A percentile compares a stretch with the other conserved stretches of the same genome.
Conservation (phyloP, 2,329 filamentous ascomycete species). For the Botryotinia globosa region DNA sequence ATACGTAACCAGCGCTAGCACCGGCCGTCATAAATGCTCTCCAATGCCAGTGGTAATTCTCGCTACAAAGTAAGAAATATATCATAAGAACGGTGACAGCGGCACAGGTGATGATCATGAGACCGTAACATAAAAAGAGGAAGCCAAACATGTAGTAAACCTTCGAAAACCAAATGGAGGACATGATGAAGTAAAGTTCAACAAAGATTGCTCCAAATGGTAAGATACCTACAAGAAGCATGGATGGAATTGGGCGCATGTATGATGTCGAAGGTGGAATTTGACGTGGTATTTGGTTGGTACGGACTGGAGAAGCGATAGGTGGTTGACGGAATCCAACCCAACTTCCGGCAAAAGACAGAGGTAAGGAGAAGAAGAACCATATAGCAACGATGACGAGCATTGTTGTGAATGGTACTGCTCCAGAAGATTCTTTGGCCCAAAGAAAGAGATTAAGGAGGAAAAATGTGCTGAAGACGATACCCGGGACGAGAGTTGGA, state of each 20-base stretch:
- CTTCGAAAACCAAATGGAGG: constrained; percentile 95
- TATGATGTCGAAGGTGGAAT: constrained; percentile 84
- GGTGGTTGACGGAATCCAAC: constrained; percentile 76
- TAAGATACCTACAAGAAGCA: constrained; percentile 86
- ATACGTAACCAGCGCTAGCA: constrained; percentile 87
- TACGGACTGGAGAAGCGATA: constrained; percentile 79
- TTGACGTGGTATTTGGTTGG: constrained; percentile 97
- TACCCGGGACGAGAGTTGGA: constrained; percentile 76
- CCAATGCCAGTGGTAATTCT: constrained; percentile 99
- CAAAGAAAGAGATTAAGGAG: constrained; percentile 94
- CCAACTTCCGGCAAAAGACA: constrained; percentile 89
- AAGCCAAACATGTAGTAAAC: constrained; percentile 99
- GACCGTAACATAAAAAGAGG: constrained; percentile 92
- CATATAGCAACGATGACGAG: constrained; percentile 88
- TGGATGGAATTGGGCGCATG: constrained; percentile 81
- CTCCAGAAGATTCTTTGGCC: constrained; percentile 87
- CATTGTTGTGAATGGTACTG: constrained; percentile 97
- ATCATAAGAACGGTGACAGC: constrained; percentile 91
- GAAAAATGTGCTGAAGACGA: constrained; percentile 89
- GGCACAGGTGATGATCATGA: constrained; percentile 95
- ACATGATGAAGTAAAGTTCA: constrained; percentile 99
- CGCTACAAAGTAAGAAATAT: constrained; percentile 91
- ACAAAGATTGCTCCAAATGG: constrained; percentile 97
- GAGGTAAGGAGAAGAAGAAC: constrained; percentile 93
- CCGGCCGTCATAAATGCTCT: constrained; percentile 88